Evolutionary conservation across 2,329 filamentous ascomycete genomes (phyloP).

Genomic region (Fusarium dimerum): DNA sequence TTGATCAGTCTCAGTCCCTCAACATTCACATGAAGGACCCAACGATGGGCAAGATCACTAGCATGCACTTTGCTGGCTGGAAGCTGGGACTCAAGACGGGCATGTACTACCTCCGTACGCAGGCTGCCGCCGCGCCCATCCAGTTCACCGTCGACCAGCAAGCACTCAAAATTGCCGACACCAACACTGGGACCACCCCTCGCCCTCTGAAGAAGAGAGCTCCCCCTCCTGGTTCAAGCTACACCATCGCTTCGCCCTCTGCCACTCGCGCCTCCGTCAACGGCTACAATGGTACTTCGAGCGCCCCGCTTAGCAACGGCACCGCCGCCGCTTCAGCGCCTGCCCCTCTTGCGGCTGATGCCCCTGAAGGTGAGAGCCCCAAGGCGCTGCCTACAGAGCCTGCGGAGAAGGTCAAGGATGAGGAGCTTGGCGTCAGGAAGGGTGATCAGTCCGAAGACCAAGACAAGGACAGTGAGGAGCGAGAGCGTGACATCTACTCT

Average conservation of each 20-base stretch:
- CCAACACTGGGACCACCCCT: conserved; percentile 65
- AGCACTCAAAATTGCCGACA: conserved; percentile 84
- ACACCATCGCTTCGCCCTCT: conserved; percentile 56
- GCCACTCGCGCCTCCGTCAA: conserved; percentile 67
- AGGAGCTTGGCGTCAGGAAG: conserved; percentile 60
- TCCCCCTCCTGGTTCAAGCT: conserved; percentile 49
- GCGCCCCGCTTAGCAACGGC: conserved; percentile 51
- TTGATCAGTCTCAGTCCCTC: conserved; percentile 97
- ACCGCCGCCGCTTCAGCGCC: conserved; percentile 67
- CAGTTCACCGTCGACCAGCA: conserved; percentile 99
- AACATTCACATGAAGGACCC: conserved; percentile 99
- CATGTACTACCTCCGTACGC: conserved; percentile 99
- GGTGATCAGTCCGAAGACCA: conserved; percentile 70
- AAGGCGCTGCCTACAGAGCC: conserved; percentile 77
- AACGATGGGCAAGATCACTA: conserved; percentile 99
- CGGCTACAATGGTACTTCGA: conserved; percentile 48
- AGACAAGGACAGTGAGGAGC: conserved; percentile 68
- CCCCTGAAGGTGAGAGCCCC: conserved; percentile 75
- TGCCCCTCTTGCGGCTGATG: conserved; percentile 74
- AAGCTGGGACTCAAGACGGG: conserved; percentile 99
- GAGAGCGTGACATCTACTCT: conserved; percentile 92
- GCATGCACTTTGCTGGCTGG: conserved; percentile 99
- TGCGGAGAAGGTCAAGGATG: conserved; percentile 58
- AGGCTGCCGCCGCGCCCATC: conserved; percentile 94
- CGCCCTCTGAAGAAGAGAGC: conserved; percentile 69